Base-by-base conservation (phyloP, 495 filamentous ascomycete genomes). In the Saxispiralis lemnorum region DNA sequence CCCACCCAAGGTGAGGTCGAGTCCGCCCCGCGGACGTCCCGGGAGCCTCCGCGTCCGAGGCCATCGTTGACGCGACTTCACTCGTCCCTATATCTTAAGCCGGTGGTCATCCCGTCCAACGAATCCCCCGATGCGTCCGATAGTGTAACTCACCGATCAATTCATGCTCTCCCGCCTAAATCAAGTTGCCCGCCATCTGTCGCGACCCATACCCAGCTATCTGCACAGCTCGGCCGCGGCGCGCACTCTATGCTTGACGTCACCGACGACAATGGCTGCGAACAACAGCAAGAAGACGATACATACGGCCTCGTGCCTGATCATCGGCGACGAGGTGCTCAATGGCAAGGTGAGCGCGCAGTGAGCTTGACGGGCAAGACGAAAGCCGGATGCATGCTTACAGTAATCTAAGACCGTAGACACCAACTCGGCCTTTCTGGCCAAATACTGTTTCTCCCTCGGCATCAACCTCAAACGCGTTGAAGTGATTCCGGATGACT, bases 251-350 rank as follows among this genome's bases (percentile, higher is more conserved):
- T 17, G 31, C 6, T 30, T 45, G 20, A 81, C 80, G 68, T 68
- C 72, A 63, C 71, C 66, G 65, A 59, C 63, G 47, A 54, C 58
- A 19, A 58, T 67, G 45, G 64, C 65, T 12, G 58, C 64, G 21
- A 67, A 73, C 48, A 58, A 64, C n/a, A 61, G 68, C 45, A 66
- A 66, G 39, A 70, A 70, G 51, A 68, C 66, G 38, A 89, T 93
- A 46, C 75, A 85, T 55, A 95, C 88, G 38, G 89, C 89, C 21
- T 89, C 82, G 45, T 93, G 85, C 56, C 64, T 97, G 37, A 85
- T 97, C 49, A 97, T 97, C 51, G 89, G 89, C 16, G 88, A 97
- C 62, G 89, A 97, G 57, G 83, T 97, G 3, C 69, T 97, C 2
- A 84, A 83, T n/a, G 89, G 89, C 48, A 97, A 97, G 79, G 88